Conservation (phyloP, 352 stramenopile species). For the Globisporangium irregulare region DNA sequence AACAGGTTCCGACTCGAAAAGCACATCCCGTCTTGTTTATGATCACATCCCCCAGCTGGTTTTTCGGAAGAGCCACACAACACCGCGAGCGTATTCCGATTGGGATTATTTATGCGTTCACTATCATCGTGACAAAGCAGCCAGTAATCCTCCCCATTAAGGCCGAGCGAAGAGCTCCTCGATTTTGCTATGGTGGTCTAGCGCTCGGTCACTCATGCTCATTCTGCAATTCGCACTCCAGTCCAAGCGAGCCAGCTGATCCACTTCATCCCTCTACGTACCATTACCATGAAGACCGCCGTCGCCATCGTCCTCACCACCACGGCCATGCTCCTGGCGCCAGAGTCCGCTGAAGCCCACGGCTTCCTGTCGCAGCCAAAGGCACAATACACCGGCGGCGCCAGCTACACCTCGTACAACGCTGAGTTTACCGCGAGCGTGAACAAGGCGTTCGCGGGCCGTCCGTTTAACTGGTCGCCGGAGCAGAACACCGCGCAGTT, state of each 20-base stretch:
- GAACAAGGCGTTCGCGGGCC: conserved; percentile 12
- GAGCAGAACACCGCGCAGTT: conserved; percentile 19
- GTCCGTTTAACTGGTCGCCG: conserved; percentile 18
- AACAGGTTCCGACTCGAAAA: not conserved
- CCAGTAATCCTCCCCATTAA: not conserved
- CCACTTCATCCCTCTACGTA: not conserved
- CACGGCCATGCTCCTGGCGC: not conserved
- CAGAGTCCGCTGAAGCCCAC: conserved; percentile 2
- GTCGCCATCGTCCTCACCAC: not conserved
- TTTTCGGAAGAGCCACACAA: not conserved
- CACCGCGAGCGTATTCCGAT: not conserved
- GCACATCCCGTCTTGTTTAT: not conserved
- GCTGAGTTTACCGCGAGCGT: conserved; percentile 25
- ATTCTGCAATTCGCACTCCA: conserved; percentile 10
- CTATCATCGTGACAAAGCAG: not conserved
- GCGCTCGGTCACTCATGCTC: not conserved
- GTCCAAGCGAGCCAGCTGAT: not conserved
- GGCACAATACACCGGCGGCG: conserved; percentile 14
- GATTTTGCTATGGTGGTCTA: not conserved
- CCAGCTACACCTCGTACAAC: conserved; percentile 9
- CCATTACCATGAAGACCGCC: conserved; percentile 8
- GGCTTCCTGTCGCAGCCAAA: conserved; percentile 13
- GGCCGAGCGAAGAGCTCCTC: not conserved
- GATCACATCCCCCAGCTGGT: not conserved
- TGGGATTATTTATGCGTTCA: not conserved